A percentile compares a stretch with the other conserved stretches of the same genome.
Conservation (phyloP, 1,139 yeast genomes). For the Candida albicans region DNA sequence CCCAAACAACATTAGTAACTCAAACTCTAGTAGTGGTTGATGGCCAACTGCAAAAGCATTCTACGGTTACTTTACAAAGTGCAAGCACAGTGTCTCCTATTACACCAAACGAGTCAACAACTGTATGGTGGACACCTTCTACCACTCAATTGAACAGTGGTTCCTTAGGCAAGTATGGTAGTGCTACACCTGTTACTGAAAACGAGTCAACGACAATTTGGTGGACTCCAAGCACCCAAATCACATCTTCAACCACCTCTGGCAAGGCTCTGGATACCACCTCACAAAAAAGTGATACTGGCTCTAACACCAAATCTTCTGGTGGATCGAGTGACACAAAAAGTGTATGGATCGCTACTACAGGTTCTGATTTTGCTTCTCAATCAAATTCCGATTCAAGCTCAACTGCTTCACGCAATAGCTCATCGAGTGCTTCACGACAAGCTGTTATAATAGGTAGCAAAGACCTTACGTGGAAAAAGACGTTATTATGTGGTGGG, state of each 20-base stretch:
- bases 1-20: slow-evolving; percentile 1
- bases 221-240: slow-evolving; percentile 17
- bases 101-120: background rate
- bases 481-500: slow-evolving; percentile 18
- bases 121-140: slow-evolving; percentile 4
- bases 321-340: slow-evolving; percentile 19
- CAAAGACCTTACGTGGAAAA: slow-evolving; percentile 19
- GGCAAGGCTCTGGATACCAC: background rate
- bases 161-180: slow-evolving; percentile 1
- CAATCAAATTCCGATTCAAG: background rate
- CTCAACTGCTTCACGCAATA: slow-evolving; percentile 1
- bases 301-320: background rate
- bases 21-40: background rate
- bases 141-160: background rate
- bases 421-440: slow-evolving; percentile 14
- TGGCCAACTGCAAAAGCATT: slow-evolving; percentile 1
- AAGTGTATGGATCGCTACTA: slow-evolving; percentile 27
- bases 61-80: slow-evolving; percentile 1
- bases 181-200: slow-evolving; percentile 3
- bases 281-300: background rate
- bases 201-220: slow-evolving; percentile 10
- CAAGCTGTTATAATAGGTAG: slow-evolving; percentile 1
- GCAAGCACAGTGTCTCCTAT: background rate
- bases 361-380: slow-evolving; percentile 2
- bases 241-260: slow-evolving; percentile 12